Conservation (phyloP, 2,329 filamentous ascomycete species). For the Venturia pyrina region DNA sequence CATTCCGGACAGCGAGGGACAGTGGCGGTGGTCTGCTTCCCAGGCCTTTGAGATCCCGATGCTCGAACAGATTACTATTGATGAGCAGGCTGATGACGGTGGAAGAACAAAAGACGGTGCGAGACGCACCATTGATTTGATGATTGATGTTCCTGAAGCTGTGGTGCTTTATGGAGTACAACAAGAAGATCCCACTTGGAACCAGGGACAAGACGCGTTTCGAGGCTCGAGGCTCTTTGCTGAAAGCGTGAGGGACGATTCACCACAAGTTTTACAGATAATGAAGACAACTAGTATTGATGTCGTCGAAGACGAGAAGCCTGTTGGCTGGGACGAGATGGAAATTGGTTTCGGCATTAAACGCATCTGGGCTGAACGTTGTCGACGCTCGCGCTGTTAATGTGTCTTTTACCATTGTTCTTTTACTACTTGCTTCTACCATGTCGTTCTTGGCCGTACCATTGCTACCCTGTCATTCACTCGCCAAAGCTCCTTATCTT, state of each 20-base stretch:
- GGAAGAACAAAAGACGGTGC: neutral
- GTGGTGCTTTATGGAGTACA: neutral
- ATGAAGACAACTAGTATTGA: neutral
- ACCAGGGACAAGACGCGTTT: neutral
- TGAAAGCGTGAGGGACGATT: neutral
- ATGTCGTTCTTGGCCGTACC: neutral
- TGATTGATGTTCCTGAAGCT: neutral
- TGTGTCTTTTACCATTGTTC: neutral
- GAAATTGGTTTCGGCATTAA: neutral
- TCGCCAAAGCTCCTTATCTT: neutral
- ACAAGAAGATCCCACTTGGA: neutral
- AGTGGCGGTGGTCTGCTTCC: constrained; percentile 1
- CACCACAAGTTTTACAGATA: neutral
- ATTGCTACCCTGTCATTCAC: neutral
- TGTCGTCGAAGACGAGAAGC: neutral
- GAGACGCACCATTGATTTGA: neutral
- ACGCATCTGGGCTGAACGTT: neutral
- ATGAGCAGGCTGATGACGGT: neutral
- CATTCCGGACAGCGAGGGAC: neutral
- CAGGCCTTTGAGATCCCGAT: neutral
- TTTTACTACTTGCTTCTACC: neutral
- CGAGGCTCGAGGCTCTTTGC: neutral
- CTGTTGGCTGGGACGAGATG: constrained; percentile 1
- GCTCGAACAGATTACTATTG: neutral
- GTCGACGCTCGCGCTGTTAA: neutral